phyloP scores from a whole-genome alignment of 768 basidiomycete species.

The Suillus cothurnatus region DNA sequence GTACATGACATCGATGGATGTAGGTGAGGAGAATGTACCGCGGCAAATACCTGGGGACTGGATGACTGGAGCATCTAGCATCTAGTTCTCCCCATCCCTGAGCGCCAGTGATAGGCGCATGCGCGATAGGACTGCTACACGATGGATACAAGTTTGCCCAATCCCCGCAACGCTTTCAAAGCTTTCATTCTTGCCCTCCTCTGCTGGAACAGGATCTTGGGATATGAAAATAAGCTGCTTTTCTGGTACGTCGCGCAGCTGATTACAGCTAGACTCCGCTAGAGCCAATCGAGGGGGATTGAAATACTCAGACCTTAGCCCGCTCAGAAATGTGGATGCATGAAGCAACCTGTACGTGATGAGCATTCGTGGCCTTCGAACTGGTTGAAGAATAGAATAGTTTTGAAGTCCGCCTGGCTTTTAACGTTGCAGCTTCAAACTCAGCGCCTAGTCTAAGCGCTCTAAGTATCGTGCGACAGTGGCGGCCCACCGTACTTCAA shows the following conservation, averaged over 20 bases:
- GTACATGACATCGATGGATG: not conserved
- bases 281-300: slow-evolving; percentile 62
- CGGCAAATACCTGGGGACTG: not conserved
- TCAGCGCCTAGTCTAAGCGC: not conserved
- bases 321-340: slow-evolving; percentile 53
- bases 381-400: slow-evolving; percentile 21
- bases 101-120: not conserved
- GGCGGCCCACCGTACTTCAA: too few species aligned
- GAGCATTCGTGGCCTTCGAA: slow-evolving; percentile 67
- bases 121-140: slow-evolving; percentile 12
- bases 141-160: slow-evolving; percentile 34
- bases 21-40: not conserved
- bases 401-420: not conserved
- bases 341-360: slow-evolving; percentile 47
- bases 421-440: not conserved
- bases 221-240: slow-evolving; percentile 39
- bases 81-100: too few species aligned
- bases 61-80: too few species aligned
- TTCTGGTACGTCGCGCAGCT: slow-evolving; percentile 67
- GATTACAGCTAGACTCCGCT: slow-evolving; percentile 58
- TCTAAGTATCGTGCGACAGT: too few species aligned
- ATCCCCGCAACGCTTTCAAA: slow-evolving; percentile 61
- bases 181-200: slow-evolving; percentile 33
- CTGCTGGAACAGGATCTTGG: slow-evolving; percentile 44
- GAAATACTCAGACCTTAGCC: slow-evolving; percentile 78